Evolutionary conservation across 148 eudicot species (phyloP), one percentile per base, ranked within the genome.

Genomic region (Simmondsia chinensis): DNA sequence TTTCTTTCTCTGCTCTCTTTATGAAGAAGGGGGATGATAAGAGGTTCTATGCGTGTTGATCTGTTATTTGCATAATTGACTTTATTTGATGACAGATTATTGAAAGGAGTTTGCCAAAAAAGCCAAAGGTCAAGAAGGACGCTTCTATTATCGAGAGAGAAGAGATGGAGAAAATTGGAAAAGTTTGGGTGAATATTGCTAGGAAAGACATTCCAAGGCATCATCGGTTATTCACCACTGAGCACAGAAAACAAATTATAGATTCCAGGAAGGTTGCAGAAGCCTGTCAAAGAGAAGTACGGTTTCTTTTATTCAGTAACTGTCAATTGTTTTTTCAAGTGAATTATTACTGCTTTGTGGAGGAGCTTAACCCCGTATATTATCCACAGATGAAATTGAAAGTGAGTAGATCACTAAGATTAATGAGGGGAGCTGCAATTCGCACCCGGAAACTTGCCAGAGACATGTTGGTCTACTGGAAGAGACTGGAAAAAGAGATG

Each of bases 401-500:
- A 66, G 85, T 85, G 28, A 67, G 76, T 59, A 79, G 95, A 67
- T 91, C 97, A 28, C 76, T 79, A 32, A 76, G 76, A 50, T 65
- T 78, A 61, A 79, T 91, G 88, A 76, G 72, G 69, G 81, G 80
- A 60, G 94, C 86, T 53, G 64, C 78, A 28, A 67, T 65, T 40
- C 81, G 95, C 53, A 82, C 95, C 47, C 72, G 95, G 66, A 91
- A 79, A 61, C 70, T 91, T 56, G 76, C 95, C n/a, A 74, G 97
- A 71, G 97, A 85, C 64, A 82, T 91, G 94, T 52, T 91, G 68
- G 72, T 85, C 26, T 85, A 82, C 49, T 91, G 97, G 97, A 91
- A 91, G 73, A 72, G 80, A 77, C 66, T 77, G 46, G 97, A 91
- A 55, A 91, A 85, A 52, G 97, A 91, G 77, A 91, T 85, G 97